Conservation (phyloP, 2,329 filamentous ascomycete genomes). For the Endothia cerciana region DNA sequence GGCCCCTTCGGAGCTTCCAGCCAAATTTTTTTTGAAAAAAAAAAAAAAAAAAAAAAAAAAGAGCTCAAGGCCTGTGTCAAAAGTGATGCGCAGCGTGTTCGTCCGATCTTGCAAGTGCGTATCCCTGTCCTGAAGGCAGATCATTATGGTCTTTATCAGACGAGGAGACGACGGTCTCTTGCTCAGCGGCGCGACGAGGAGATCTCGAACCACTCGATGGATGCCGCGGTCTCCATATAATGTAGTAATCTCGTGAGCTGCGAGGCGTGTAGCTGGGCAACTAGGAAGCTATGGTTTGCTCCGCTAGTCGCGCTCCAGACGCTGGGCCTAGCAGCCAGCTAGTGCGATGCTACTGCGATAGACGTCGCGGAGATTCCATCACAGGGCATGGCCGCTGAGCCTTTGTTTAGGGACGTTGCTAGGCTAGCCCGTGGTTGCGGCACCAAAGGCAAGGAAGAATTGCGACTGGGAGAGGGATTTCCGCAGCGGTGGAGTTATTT, state of each 20-base stretch:
- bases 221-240: too few species aligned
- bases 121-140: slow-evolving; percentile 2
- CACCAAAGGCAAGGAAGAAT: slow-evolving; percentile 13
- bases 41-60: too few species aligned
- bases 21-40: background rate
- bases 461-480: slow-evolving; percentile 12
- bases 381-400: slow-evolving; percentile 11
- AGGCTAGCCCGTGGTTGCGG: slow-evolving; percentile 7
- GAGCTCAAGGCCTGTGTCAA: slow-evolving; percentile 5
- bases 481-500: background rate
- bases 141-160: background rate
- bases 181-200: background rate
- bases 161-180: background rate
- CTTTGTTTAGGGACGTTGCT: slow-evolving; percentile 13
- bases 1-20: background rate
- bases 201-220: background rate
- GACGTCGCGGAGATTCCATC: too few species aligned
- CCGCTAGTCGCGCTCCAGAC: background rate
- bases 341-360: too few species aligned
- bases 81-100: slow-evolving; percentile 16
- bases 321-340: background rate
- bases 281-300: background rate
- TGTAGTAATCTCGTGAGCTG: too few species aligned
- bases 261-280: background rate
- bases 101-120: slow-evolving; percentile 10